Conservation (phyloP, 169 alveolate genomes). For the Cryptosporidium ryanae region DNA sequence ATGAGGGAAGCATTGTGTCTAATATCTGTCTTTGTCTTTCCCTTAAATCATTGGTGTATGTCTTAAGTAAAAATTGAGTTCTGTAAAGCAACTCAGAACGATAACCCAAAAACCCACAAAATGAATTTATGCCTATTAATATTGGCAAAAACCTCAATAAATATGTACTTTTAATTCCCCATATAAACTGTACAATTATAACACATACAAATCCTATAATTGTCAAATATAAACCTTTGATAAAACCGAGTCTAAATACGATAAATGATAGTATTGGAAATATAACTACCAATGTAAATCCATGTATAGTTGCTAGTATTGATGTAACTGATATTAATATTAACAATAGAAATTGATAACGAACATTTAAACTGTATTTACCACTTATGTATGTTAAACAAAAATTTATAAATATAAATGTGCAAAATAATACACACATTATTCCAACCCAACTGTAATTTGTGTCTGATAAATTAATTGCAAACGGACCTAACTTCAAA, state of each 20-base stretch:
- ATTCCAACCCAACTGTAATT: conserved; percentile 24
- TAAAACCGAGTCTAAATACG: conserved; percentile 47
- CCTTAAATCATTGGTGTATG: conserved; percentile 82
- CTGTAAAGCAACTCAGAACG: conserved; percentile 87
- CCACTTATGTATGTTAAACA: conserved; percentile 14
- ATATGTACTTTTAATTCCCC: conserved; percentile 14
- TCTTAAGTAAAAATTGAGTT: conserved; percentile 84
- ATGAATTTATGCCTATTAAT: conserved; percentile 82
- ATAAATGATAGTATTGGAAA: conserved; percentile 54
- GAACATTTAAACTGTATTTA: neutral
- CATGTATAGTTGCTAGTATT: conserved; percentile 35
- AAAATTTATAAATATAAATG: conserved; percentile 12
- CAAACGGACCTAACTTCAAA: conserved; percentile 18
- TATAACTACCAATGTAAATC: conserved; percentile 45
- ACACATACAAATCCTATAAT: conserved; percentile 43
- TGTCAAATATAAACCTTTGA: conserved; percentile 43
- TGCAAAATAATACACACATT: conserved; percentile 14
- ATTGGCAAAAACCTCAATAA: conserved; percentile 80
- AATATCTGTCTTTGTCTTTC: conserved; percentile 89
- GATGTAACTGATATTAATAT: conserved; percentile 38
- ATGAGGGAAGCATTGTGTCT: conserved; percentile 90
- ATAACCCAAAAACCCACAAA: conserved; percentile 87
- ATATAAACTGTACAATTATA: conserved; percentile 19
- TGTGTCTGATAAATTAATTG: conserved; percentile 13
- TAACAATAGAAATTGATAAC: conserved; percentile 17